phyloP scores from a whole-genome alignment of 1,284 basidiomycete species.

The Macrocystidia cucumis region DNA sequence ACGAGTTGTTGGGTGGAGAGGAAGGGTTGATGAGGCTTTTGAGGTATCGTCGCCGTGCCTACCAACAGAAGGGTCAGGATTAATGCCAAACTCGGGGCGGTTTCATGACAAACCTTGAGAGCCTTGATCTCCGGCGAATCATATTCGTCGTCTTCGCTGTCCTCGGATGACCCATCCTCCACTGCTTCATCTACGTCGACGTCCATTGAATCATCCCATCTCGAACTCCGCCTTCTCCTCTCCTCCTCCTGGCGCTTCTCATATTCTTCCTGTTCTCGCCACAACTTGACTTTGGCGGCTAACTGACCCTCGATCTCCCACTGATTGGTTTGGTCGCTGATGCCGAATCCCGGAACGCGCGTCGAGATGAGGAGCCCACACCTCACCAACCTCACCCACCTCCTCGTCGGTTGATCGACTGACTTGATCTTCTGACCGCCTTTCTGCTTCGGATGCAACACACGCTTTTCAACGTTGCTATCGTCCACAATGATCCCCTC shows the following conservation, averaged over 20 bases:
- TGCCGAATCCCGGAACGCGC: conserved; percentile 71
- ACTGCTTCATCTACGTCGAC: conserved; percentile 49
- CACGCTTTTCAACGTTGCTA: conserved; percentile 43
- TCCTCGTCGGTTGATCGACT: too few relatives aligned
- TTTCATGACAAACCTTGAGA: conserved; percentile 57
- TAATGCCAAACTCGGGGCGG: conserved; percentile 5
- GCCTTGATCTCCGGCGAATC: conserved; percentile 71
- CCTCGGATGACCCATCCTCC: conserved; percentile 25
- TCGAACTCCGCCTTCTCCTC: conserved; percentile 44
- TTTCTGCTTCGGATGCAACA: conserved; percentile 9
- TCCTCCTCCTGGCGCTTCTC: conserved; percentile 67
- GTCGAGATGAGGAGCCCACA: conserved; percentile 64
- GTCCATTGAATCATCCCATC: conserved; percentile 69
- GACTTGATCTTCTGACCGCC: conserved; percentile 16
- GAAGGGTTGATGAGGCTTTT: conserved; percentile 49
- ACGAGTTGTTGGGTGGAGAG: conserved; percentile 32
- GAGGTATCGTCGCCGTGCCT: conserved; percentile 66
- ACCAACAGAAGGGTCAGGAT: conserved; percentile 11
- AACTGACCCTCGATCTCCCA: conserved; percentile 69
- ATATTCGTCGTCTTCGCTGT: conserved; percentile 48
- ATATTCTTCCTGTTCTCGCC: conserved; percentile 61
- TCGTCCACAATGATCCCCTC: conserved; percentile 82
- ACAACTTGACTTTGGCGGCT: conserved; percentile 59
- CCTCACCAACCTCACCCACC: conserved; percentile 75
- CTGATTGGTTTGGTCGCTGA: conserved; percentile 49